Conservation (phyloP, 495 filamentous ascomycete genomes). For the Xylaria scruposa region DNA sequence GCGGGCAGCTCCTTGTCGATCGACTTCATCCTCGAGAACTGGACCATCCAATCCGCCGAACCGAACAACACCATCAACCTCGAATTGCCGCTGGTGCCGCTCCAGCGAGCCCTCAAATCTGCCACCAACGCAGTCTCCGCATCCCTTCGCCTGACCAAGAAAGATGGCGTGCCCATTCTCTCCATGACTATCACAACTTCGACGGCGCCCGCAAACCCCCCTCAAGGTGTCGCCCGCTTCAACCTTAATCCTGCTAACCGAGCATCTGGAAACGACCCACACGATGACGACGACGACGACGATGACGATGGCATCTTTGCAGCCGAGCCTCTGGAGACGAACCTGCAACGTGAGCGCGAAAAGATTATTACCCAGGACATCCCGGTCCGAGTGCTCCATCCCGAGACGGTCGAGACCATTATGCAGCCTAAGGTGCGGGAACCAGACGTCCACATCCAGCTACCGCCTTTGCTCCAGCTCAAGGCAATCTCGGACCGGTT, state of each 20-base stretch:
- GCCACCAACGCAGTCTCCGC: slow-evolving; percentile 77
- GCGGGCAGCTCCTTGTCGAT: slow-evolving; percentile 56
- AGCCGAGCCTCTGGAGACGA: slow-evolving; percentile 57
- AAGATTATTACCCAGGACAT: slow-evolving; percentile 95
- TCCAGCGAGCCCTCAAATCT: slow-evolving; percentile 86
- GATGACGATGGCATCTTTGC: slow-evolving; percentile 54
- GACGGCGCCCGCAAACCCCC: slow-evolving; percentile 45
- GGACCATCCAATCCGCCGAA: slow-evolving; percentile 83
- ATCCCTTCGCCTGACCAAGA: slow-evolving; percentile 89
- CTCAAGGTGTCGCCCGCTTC: slow-evolving; percentile 36
- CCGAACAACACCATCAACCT: slow-evolving; percentile 88
- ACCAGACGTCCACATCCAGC: slow-evolving; percentile 90
- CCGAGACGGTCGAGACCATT: slow-evolving; percentile 78
- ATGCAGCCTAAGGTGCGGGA: slow-evolving; percentile 90
- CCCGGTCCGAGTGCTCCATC: slow-evolving; percentile 86
- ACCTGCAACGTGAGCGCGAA: slow-evolving; percentile 68
- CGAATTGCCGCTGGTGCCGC: slow-evolving; percentile 80
- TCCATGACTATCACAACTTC: slow-evolving; percentile 82
- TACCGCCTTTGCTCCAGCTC: slow-evolving; percentile 81
- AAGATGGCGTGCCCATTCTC: slow-evolving; percentile 81
- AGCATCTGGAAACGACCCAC: slow-evolving; percentile 31
- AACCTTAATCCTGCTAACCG: slow-evolving; percentile 30
- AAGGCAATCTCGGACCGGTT: slow-evolving; percentile 94
- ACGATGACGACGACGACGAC: slow-evolving; percentile 22
- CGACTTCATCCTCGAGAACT: slow-evolving; percentile 89